A percentile compares a stretch with the other conserved stretches of the same genome.
These are phyloP conservation scores for Eragrostis nindensis DNA, from an alignment of 176 grass and related monocot species.

Conservation along the genomic window DNA sequence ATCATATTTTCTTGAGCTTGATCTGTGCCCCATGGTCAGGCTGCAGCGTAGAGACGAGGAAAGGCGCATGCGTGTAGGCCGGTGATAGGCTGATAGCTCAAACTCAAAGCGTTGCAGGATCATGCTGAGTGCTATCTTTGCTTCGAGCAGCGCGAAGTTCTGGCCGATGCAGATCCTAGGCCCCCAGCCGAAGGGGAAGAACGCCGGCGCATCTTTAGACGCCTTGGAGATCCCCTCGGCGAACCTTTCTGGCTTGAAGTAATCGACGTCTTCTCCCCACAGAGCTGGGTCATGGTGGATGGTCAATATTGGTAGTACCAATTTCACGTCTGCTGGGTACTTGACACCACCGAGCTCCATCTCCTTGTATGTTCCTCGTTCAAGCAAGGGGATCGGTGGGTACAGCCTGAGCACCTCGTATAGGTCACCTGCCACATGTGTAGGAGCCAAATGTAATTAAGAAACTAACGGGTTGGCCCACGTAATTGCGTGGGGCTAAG, in stretches of 20 bases:
- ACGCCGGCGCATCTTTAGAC: conserved; percentile 14
- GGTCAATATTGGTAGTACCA: neutral
- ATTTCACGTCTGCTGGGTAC: conserved; percentile 31
- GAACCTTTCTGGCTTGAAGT: conserved; percentile 62
- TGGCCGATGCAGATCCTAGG: conserved; percentile 48
- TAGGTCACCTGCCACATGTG: conserved; percentile 8
- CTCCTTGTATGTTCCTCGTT: conserved; percentile 16
- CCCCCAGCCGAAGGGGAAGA: conserved; percentile 49
- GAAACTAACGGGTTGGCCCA: no score
- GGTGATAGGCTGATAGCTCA: conserved; percentile 52
- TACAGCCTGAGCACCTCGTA: conserved; percentile 23
- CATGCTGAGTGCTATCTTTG: conserved; percentile 49
- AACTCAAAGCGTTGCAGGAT: conserved; percentile 48
- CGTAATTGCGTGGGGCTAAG: no score
- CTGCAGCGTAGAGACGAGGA: conserved; percentile 4
- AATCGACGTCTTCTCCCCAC: conserved; percentile 50
- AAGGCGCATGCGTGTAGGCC: conserved; percentile 47
- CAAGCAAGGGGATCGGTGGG: neutral
- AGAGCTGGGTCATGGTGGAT: conserved; percentile 40
- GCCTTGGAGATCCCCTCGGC: conserved; percentile 45
- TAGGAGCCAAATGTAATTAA: neutral
- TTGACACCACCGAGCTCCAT: conserved; percentile 38
- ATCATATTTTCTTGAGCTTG: conserved; percentile 24
- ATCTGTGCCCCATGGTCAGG: conserved; percentile 52
- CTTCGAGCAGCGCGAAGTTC: conserved; percentile 52